Evolutionary conservation across 2,329 filamentous ascomycete species (phyloP).

Genomic region (Trichophyton equinum): DNA sequence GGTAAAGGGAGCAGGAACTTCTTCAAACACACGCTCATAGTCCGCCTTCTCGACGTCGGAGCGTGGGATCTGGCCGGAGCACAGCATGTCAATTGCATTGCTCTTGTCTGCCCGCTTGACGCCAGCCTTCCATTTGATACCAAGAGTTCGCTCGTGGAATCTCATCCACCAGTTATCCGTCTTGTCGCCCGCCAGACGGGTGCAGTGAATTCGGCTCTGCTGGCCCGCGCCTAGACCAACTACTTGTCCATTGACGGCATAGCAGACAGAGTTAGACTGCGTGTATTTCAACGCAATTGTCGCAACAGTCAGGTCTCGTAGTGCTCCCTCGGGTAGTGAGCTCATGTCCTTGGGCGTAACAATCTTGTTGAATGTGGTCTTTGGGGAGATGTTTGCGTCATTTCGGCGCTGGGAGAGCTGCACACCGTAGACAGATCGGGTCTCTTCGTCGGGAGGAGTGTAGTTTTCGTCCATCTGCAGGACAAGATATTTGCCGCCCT

Average conservation of each 20-base stretch:
- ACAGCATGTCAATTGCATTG: slow-evolving; percentile 92
- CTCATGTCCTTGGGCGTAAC: slow-evolving; percentile 71
- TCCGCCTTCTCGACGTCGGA: slow-evolving; percentile 70
- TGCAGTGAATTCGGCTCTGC: slow-evolving; percentile 97
- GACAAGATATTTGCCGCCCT: slow-evolving; percentile 91
- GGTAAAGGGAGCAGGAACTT: slow-evolving; percentile 72
- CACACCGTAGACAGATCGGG: slow-evolving; percentile 79
- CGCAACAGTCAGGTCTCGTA: slow-evolving; percentile 82
- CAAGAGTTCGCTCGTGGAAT: slow-evolving; percentile 80
- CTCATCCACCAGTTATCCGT: slow-evolving; percentile 99
- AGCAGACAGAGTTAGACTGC: slow-evolving; percentile 98
- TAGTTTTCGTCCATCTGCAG: slow-evolving; percentile 88
- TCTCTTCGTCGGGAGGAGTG: slow-evolving; percentile 60
- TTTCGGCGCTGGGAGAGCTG: slow-evolving; percentile 85
- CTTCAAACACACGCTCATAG: slow-evolving; percentile 83
- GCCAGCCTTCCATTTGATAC: slow-evolving; percentile 93
- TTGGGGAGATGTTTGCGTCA: slow-evolving; percentile 71
- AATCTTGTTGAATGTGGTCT: slow-evolving; percentile 67
- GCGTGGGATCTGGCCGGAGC: slow-evolving; percentile 77
- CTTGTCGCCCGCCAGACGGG: slow-evolving; percentile 91
- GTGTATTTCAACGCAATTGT: slow-evolving; percentile 98
- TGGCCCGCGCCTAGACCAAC: slow-evolving; percentile 91
- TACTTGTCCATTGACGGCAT: slow-evolving; percentile 84
- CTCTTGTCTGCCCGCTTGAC: slow-evolving; percentile 95
- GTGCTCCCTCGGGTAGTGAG: slow-evolving; percentile 63